Conservation (phyloP, 768 basidiomycete genomes). For the Auricularia sp. region DNA sequence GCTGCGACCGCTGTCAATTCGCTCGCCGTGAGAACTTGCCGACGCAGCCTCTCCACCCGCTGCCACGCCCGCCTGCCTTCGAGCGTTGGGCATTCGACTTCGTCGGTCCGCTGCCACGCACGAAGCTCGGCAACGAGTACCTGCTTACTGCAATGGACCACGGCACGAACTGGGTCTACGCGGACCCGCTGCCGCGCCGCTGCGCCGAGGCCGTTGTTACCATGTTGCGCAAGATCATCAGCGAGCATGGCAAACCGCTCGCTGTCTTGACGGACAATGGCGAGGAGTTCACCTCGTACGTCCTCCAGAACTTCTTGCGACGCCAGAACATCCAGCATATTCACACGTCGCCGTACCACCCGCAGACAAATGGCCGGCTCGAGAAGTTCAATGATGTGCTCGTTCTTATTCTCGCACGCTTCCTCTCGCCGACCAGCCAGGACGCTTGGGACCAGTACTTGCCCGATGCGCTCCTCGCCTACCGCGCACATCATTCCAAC, state of each 20-base stretch:
- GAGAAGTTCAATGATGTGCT: not conserved
- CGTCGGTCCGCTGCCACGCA: slow-evolving; percentile 11
- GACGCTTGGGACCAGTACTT: slow-evolving; percentile 12
- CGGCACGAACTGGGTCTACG: not conserved
- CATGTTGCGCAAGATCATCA: slow-evolving; percentile 9
- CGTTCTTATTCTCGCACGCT: slow-evolving; percentile 10
- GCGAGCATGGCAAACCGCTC: slow-evolving; percentile 9
- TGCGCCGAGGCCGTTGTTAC: not conserved
- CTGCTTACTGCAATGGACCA: slow-evolving; percentile 13
- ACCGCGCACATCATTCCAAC: slow-evolving; percentile 10
- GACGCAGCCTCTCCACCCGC: slow-evolving; percentile 13
- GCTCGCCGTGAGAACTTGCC: slow-evolving; percentile 7
- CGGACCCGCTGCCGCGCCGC: slow-evolving; percentile 7
- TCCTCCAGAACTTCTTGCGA: not conserved
- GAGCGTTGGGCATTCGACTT: slow-evolving; percentile 15
- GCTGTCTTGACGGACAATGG: slow-evolving; percentile 14
- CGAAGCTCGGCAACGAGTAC: slow-evolving; percentile 12
- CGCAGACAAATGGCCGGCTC: not conserved
- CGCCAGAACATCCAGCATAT: slow-evolving; percentile 11
- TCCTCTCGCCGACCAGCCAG: slow-evolving; percentile 3
- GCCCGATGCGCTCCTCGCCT: slow-evolving; percentile 13
- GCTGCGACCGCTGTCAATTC: slow-evolving; percentile 15
- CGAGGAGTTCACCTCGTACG: slow-evolving; percentile 15
- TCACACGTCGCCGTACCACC: slow-evolving; percentile 9
- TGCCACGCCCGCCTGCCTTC: slow-evolving; percentile 12